Evolutionary conservation across 1,284 basidiomycete genomes (phyloP).

Genomic region (Stygiomarasmius scandens): DNA sequence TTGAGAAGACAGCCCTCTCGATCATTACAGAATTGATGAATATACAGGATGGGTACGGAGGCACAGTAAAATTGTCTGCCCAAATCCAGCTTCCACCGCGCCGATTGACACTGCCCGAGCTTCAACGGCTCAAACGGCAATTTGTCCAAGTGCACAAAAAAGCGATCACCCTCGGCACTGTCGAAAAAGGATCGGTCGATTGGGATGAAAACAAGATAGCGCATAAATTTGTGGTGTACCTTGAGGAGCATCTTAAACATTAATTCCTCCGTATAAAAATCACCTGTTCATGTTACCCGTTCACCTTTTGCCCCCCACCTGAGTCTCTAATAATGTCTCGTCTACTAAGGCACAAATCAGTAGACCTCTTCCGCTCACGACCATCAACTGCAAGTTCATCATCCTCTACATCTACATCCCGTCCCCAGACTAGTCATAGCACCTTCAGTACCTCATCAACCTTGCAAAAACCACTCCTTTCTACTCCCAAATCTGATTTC

Average conservation of each 20-base stretch:
- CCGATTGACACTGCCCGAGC: constrained; percentile 76
- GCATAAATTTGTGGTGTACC: constrained; percentile 74
- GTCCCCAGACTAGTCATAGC: no score
- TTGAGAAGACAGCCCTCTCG: constrained; percentile 71
- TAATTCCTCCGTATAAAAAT: constrained; percentile 25
- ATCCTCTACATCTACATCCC: no score
- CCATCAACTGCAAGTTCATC: no score
- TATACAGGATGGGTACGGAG: constrained; percentile 49
- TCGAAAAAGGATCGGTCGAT: constrained; percentile 74
- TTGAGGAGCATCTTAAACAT: constrained; percentile 71
- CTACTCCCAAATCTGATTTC: no score
- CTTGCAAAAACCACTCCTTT: no score
- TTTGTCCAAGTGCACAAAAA: constrained; percentile 88
- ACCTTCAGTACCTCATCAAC: no score
- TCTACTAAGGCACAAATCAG: not conserved
- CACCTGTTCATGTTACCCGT: not conserved
- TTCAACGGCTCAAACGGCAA: constrained; percentile 86
- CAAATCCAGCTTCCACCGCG: constrained; percentile 66
- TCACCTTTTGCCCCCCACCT: not conserved
- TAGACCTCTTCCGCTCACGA: no score
- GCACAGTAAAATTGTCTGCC: constrained; percentile 50
- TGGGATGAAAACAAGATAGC: constrained; percentile 79
- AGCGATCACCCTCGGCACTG: constrained; percentile 83
- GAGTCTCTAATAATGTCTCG: not conserved
- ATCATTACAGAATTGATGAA: constrained; percentile 73